Evolutionary conservation across 176 grass and related monocot species (phyloP), one percentile per base, ranked within the genome.

Genomic region (Typha latifolia): DNA sequence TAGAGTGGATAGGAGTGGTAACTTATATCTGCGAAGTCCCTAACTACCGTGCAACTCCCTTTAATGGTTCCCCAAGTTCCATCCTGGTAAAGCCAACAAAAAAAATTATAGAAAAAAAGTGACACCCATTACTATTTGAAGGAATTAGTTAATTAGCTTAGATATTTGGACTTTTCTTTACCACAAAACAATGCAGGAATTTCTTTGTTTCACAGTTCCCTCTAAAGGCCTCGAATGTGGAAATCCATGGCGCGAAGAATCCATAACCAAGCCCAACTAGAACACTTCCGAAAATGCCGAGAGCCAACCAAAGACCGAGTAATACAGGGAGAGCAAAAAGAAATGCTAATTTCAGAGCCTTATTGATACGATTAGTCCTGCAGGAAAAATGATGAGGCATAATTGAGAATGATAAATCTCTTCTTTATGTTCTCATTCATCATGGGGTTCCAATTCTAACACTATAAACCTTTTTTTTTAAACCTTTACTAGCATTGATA

Each of bases 161-260:
- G 21, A 29, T 76, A 18, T 74, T 51, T 72, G 57, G 53, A 19
- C 10, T 1, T n/a, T 51, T 27, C 29, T 56, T 76, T 91, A 96
- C 91, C 84, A 83, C 65, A 84, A 91, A 61, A 64, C 69, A 84
- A 37, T 87, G 91, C 5, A 96, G 8, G 32, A 91, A 85, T 70
- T 91, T 96, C 74, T 96, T 78, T 43, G 51, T 16, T 79, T 91
- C 87, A 74, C 53, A 83, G 22, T 91, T 79, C 79, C 86, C 78
- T 68, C 91, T 67, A 85, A 96, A 96, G 63, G 91, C 91, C 82
- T 96, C 91, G 67, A 96, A 96, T 69, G 91, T 96, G 66, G 91
- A 88, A 63, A 96, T 74, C 91, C 91, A 96, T 0, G 91, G 91
- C 62, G 87, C 91, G 68, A 91, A 85, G 74, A 96, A 88, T 52